Evolutionary conservation across 2,329 filamentous ascomycete genomes (phyloP).

Genomic region (Penicillium rolfsii): DNA sequence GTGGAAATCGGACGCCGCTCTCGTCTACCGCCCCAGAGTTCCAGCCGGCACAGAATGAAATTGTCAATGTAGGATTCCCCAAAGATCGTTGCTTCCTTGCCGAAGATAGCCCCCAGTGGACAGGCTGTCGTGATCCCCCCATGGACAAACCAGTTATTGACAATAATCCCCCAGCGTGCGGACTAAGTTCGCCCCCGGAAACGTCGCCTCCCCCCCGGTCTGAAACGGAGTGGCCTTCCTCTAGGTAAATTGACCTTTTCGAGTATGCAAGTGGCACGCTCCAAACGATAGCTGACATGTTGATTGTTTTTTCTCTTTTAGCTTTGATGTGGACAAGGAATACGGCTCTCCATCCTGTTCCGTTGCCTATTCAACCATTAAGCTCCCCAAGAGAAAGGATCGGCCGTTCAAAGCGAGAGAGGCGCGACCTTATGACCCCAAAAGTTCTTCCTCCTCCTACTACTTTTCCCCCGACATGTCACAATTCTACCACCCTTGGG

Average conservation of each 20-base stretch:
- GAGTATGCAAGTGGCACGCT: not conserved
- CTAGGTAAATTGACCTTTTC: slow-evolving; percentile 15
- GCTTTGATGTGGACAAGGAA: slow-evolving; percentile 8
- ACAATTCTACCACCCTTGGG: slow-evolving; percentile 54
- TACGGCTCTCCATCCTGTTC: not conserved
- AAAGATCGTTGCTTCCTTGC: slow-evolving; percentile 50
- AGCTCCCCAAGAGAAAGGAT: not conserved
- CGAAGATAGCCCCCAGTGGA: slow-evolving; percentile 50
- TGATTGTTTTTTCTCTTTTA: slow-evolving; percentile 1
- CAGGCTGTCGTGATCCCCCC: slow-evolving; percentile 47
- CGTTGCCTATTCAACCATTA: not conserved
- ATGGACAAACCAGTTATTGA: slow-evolving; percentile 59
- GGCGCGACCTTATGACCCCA: not conserved
- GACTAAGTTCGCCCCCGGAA: slow-evolving; percentile 42
- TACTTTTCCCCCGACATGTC: slow-evolving; percentile 54
- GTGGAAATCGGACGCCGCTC: slow-evolving; percentile 55
- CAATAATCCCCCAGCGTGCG: slow-evolving; percentile 54
- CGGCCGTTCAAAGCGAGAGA: slow-evolving; percentile 8
- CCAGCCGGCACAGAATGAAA: slow-evolving; percentile 50
- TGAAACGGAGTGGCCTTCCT: slow-evolving; percentile 40
- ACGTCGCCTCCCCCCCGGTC: slow-evolving; percentile 27
- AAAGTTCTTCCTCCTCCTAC: slow-evolving; percentile 35
- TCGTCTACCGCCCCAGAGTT: slow-evolving; percentile 69
- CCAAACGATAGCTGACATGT: not conserved
- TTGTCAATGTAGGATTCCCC: slow-evolving; percentile 42